These are phyloP conservation scores for Entomophthora muscae DNA, from an alignment of 371 early-diverging fungal genomes.

Conservation along the genomic window DNA sequence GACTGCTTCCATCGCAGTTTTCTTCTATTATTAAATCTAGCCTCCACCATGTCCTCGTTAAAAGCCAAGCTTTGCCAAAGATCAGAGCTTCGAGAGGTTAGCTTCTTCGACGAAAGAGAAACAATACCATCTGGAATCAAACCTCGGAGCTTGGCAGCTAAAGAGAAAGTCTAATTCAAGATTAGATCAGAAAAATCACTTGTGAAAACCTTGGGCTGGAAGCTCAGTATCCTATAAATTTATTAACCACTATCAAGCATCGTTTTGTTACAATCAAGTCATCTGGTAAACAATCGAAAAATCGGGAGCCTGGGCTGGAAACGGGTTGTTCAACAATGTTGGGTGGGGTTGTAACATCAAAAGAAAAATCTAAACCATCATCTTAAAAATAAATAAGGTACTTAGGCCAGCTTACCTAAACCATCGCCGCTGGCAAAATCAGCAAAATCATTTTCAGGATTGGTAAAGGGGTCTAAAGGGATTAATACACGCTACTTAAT, in stretches of 20 bases:
- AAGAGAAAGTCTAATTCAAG: background rate
- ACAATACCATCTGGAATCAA: background rate
- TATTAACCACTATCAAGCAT: background rate
- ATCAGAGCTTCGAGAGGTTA: background rate
- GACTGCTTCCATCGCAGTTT: constrained; percentile 3
- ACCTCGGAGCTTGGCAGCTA: background rate
- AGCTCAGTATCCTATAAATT: background rate
- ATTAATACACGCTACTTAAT: too few species aligned
- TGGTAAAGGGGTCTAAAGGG: too few species aligned
- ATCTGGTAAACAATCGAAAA: background rate
- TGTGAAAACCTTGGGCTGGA: background rate
- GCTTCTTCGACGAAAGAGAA: background rate
- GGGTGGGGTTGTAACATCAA: background rate
- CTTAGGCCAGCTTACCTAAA: background rate
- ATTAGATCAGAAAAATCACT: background rate
- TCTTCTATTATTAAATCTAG: constrained; percentile 1
- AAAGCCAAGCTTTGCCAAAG: constrained; percentile 3
- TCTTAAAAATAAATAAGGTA: background rate
- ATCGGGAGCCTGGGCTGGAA: background rate
- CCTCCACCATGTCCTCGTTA: constrained; percentile 1
- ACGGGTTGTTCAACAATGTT: background rate
- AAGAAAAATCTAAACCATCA: background rate
- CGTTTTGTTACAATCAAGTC: background rate
- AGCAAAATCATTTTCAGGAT: background rate
- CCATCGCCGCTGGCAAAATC: background rate